Evolutionary conservation across 345 rosid species (phyloP), one percentile per base, ranked within the genome.

Genomic region (Eucalyptus albens): DNA sequence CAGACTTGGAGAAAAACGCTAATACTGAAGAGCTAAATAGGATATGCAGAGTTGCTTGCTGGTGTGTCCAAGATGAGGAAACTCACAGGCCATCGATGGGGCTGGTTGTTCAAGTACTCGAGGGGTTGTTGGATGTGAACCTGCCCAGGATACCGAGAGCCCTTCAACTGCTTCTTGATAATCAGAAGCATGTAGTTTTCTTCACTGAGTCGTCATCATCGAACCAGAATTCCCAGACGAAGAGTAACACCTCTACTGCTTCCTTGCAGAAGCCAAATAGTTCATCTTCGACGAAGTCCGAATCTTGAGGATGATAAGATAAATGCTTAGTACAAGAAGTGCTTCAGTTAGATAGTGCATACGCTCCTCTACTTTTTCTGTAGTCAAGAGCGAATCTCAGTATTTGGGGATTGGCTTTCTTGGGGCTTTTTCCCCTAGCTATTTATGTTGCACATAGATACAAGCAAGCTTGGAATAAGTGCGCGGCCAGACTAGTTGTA

Each of bases 61-160:
- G 99, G 98, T 97, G 99, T 86, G 91, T 96, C 86, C 99, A 97
- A 89, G 99, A 94, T 72, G 95, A 95, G 37, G 99, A 96, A 90
- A 87, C 56, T 86, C 94, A 93, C n/a, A 92, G 99, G 90, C 98
- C 96, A 69, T 40, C 97, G 21, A 97, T 97, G 97, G 94, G 97
- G 50, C 98, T 94, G 91, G 94, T 96, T 17, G 99, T 96, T 92
- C 99, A 96, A 91, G 93, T 96, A 88, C 96, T 97, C 14, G 98
- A 96, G 88, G 97, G 97, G 86, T 91, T 96, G 31, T 89, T 93
- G 91, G 96, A 94, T 49, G 96, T 96, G 88, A 92, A 90, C 89
- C 27, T 89, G 29, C 96, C 98, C 21, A 95, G 95, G 6, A 72
- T 93, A 83, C 97, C 98, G 8, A 94, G 95, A 91, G 91, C 93